These are phyloP conservation scores for Fusarium chaquense DNA, from an alignment of 2,329 filamentous ascomycete species.

Conservation along the genomic window DNA sequence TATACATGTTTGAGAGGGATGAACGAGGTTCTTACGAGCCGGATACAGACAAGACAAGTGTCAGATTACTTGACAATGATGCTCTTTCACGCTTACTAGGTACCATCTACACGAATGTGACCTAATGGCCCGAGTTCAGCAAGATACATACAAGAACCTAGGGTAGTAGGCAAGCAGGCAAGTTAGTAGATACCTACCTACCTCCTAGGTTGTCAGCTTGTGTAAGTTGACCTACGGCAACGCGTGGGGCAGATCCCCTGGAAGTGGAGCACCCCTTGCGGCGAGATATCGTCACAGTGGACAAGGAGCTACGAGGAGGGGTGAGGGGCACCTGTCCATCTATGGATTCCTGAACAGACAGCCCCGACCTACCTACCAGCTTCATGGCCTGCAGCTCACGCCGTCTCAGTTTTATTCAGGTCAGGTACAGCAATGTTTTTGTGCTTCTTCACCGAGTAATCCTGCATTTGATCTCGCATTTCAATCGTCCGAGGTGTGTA, in stretches of 20 bases:
- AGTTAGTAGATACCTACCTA: too few relatives aligned
- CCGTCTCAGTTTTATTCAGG: slow-evolving; percentile 7
- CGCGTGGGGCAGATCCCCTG: slow-evolving; percentile 22
- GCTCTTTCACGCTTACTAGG: background rate
- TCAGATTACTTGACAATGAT: background rate
- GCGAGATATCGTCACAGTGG: slow-evolving; percentile 38
- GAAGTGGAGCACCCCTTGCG: slow-evolving; percentile 21
- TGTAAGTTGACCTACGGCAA: slow-evolving; percentile 13
- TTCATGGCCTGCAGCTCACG: slow-evolving; percentile 13
- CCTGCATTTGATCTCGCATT: slow-evolving; percentile 34
- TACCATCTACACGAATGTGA: background rate
- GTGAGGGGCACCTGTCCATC: slow-evolving; percentile 17
- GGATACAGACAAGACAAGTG: background rate
- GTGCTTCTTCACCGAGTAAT: slow-evolving; percentile 28
- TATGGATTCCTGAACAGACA: slow-evolving; percentile 14
- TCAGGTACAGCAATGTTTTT: slow-evolving; percentile 13
- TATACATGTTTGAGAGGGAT: background rate
- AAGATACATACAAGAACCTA: background rate
- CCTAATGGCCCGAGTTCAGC: background rate
- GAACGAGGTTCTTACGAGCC: background rate
- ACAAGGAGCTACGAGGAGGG: slow-evolving; percentile 9
- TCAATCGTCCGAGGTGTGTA: slow-evolving; percentile 21
- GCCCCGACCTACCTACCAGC: background rate
- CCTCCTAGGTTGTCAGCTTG: background rate
- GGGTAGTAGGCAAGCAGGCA: too few relatives aligned